Evolutionary conservation across 2,329 filamentous ascomycete genomes (phyloP).

Genomic region (Penicillium janthinellum): DNA sequence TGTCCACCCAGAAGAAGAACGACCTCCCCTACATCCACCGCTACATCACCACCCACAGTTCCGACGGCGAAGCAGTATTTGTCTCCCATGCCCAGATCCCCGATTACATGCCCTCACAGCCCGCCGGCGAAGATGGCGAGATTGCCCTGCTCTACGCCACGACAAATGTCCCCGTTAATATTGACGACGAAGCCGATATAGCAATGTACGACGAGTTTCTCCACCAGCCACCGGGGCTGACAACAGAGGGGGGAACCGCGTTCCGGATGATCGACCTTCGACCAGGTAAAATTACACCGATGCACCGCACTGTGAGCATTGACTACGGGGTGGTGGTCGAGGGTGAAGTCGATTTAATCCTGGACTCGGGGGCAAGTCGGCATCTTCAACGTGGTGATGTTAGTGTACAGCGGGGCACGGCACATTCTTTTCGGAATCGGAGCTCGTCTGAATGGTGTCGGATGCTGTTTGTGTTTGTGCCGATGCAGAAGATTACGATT

Average conservation of each 20-base stretch:
- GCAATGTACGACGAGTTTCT: conserved; percentile 37
- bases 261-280: conserved; percentile 39
- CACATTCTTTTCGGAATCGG: conserved; percentile 34
- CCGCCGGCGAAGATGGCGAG: conserved; percentile 34
- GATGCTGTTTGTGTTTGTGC: conserved; percentile 37
- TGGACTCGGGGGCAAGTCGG: conserved; percentile 39
- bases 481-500: conserved; percentile 35
- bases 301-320: conserved; percentile 42
- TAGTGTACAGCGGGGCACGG: conserved; percentile 36
- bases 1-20: conserved; percentile 26
- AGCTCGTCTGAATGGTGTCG: conserved; percentile 32
- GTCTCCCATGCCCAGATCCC: conserved; percentile 36
- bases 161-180: conserved; percentile 28
- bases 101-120: conserved; percentile 34
- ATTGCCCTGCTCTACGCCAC: conserved; percentile 36
- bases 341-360: conserved; percentile 39
- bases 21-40: conserved; percentile 38
- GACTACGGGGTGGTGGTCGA: conserved; percentile 44
- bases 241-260: conserved; percentile 34
- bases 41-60: conserved; percentile 43
- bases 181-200: conserved; percentile 37
- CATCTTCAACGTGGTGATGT: conserved; percentile 40
- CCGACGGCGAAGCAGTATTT: conserved; percentile 41
- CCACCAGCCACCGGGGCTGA: conserved; percentile 37
- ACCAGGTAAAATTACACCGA: conserved; percentile 36